Evolutionary conservation across 768 basidiomycete genomes (phyloP).

Genomic region (Suillus alpinus): DNA sequence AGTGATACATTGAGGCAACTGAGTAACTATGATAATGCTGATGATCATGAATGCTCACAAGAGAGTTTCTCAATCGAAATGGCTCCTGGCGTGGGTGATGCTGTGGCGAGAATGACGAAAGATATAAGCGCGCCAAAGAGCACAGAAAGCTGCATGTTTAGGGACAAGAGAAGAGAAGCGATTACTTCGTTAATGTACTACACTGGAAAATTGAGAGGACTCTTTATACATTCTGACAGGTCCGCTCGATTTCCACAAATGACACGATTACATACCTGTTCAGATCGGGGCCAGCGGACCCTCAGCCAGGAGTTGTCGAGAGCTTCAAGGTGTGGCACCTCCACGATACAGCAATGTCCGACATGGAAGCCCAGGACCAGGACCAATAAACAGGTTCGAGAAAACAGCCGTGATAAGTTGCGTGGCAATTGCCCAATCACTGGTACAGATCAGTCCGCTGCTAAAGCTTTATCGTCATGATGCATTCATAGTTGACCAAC

Average conservation of each 20-base stretch:
- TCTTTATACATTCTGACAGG: background rate
- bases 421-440: background rate
- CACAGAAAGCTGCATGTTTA: constrained; percentile 2
- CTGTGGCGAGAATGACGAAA: background rate
- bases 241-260: background rate
- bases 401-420: background rate
- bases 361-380: background rate
- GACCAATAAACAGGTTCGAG: background rate
- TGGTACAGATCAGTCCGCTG: background rate
- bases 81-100: background rate
- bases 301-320: too few species aligned
- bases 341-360: background rate
- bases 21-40: background rate
- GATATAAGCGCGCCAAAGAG: background rate
- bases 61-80: too few species aligned
- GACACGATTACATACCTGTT: background rate
- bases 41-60: background rate
- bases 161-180: background rate
- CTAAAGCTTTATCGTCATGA: background rate
- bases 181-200: background rate
- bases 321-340: background rate
- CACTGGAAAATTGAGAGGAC: background rate
- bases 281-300: background rate
- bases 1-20: too few species aligned
- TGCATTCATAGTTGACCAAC: background rate